phyloP scores from a whole-genome alignment of 345 rosid species.

The Hibiscus syriacus region DNA sequence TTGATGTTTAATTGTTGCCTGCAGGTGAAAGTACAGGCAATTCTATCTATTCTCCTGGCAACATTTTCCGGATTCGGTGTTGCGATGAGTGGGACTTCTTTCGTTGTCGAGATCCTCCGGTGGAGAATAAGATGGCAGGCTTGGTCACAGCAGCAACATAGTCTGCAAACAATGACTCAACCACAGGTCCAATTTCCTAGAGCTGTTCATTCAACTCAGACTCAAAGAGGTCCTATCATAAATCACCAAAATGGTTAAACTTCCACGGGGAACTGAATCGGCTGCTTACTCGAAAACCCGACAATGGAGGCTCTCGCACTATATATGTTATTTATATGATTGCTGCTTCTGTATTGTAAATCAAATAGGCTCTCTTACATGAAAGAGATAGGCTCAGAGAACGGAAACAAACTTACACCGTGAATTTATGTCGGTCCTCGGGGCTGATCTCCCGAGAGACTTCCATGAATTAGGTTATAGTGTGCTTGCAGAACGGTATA shows the following conservation, averaged over 20 bases:
- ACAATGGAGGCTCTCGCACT: not conserved
- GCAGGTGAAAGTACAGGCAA: conserved; percentile 59
- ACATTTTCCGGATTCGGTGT: conserved; percentile 88
- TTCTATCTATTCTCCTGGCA: conserved; percentile 66
- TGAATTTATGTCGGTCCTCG: too few relatives aligned
- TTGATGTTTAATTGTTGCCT: not conserved
- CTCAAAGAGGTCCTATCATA: conserved; percentile 1
- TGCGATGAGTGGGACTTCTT: conserved; percentile 66
- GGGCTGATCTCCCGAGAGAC: not conserved
- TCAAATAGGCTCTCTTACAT: not conserved
- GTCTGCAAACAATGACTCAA: conserved; percentile 13
- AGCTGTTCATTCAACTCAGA: conserved; percentile 12
- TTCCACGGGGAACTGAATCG: conserved; percentile 9
- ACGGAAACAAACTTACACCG: too few relatives aligned
- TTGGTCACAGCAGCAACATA: conserved; percentile 17
- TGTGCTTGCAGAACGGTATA: not conserved
- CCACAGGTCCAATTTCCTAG: conserved; percentile 32
- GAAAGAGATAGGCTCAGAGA: too few relatives aligned
- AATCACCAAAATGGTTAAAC: conserved; percentile 17
- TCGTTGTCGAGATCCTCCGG: conserved; percentile 67
- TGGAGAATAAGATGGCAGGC: conserved; percentile 57
- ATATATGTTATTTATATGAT: not conserved
- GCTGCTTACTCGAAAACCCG: not conserved
- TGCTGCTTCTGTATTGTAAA: conserved; percentile 4
- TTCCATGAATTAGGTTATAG: too few relatives aligned